Conservation (phyloP, 139 green algal species). For the Coccomyxa sp. region DNA sequence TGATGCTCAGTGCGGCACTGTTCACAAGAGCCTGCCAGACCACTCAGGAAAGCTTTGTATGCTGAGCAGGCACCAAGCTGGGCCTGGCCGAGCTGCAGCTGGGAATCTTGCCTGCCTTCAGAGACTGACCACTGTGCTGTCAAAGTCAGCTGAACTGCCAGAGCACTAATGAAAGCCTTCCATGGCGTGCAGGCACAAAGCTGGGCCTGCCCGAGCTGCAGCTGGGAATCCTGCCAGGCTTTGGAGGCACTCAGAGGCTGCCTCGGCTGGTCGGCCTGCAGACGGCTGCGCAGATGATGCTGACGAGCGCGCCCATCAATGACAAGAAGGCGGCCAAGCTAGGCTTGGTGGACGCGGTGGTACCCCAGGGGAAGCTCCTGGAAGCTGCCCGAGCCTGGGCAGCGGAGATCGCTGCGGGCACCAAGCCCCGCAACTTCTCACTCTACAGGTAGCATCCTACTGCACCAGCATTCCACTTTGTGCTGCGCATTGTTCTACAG, state of each 20-base stretch:
- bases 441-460: slow-evolving; percentile 22
- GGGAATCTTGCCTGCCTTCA: no score
- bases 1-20: no score
- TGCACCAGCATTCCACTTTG: no score
- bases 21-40: no score
- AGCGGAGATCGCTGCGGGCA: slow-evolving; percentile 74
- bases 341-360: slow-evolving; percentile 89
- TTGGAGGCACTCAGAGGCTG: slow-evolving; percentile 97
- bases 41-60: no score
- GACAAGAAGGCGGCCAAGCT: slow-evolving; percentile 29
- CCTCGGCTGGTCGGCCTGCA: slow-evolving; percentile 92
- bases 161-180: neutral
- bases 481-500: no score
- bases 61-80: no score
- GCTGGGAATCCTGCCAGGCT: slow-evolving; percentile 57
- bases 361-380: slow-evolving; percentile 60
- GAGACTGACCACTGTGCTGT: no score
- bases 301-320: slow-evolving; percentile 78
- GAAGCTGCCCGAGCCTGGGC: slow-evolving; percentile 51
- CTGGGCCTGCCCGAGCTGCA: slow-evolving; percentile 95
- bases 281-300: slow-evolving; percentile 92
- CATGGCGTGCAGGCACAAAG: slow-evolving; percentile 53
- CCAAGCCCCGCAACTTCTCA: slow-evolving; percentile 4
- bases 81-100: no score
- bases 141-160: no score